Evolutionary conservation across 768 basidiomycete species (phyloP).

Genomic region (Filobasidium wieringae): DNA sequence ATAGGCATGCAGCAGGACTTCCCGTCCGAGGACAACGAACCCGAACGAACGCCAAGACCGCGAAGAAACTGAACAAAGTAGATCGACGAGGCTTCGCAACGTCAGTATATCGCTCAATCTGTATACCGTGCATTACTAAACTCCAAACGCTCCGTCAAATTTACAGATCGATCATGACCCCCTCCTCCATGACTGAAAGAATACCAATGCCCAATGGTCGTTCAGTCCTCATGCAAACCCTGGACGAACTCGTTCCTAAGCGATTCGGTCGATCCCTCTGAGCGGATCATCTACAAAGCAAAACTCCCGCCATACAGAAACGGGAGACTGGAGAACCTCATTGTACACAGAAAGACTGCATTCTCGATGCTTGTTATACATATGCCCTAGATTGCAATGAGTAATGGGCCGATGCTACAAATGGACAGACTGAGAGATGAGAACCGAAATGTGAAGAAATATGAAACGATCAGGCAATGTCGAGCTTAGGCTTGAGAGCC

Average conservation of each 20-base stretch:
- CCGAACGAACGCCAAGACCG: constrained; percentile 77
- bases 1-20: constrained; percentile 68
- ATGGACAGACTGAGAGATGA: neutral
- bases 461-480: constrained; percentile 20
- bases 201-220: neutral
- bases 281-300: neutral
- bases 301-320: too few species aligned
- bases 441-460: neutral
- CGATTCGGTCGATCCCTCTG: neutral
- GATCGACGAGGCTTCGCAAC: constrained; percentile 48
- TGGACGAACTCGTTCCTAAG: neutral
- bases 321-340: neutral
- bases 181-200: too few species aligned
- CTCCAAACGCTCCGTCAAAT: too few species aligned
- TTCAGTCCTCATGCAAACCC: neutral
- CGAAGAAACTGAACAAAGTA: constrained; percentile 76
- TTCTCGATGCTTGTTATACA: too few species aligned
- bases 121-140: too few species aligned
- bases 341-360: neutral
- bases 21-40: constrained; percentile 94
- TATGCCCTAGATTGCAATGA: too few species aligned
- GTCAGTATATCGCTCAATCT: constrained; percentile 12
- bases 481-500: constrained; percentile 50
- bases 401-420: too few species aligned
- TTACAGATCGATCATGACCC: too few species aligned